Base-by-base conservation (phyloP, 352 stramenopile species). In the Pythium dissotocum region DNA sequence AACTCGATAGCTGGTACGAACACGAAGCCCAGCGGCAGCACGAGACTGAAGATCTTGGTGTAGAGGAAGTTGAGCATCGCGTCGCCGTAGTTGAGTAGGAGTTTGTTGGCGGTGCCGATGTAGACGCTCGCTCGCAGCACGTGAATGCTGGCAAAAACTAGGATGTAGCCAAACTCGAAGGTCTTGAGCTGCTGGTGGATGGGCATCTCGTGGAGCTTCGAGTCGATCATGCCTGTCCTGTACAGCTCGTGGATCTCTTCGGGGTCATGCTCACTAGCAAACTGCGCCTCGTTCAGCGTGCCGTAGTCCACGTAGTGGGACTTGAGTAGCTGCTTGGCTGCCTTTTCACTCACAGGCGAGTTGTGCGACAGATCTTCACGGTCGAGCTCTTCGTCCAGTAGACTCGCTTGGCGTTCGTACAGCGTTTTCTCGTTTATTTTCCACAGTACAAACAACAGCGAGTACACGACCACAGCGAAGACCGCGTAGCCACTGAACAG, bases 41-140 rank as follows among this genome's bases (percentile, higher is more conserved):
- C 72, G 33, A 96, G 80, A 67, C 85, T 91, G 65, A 96, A 96
- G 52, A 93, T 75, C 67, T 96, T 92, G 30, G 88, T 94, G 74
- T 90, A 96, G 4, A 94, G 40, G 60, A 85, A 91, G 38, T 71
- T 73, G 38, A 79, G 56, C 13, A 73, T 65, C 14, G 67, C 73
- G 65, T 96, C 86, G 18, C 88, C 88, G 38, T 93, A 94, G 65
- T 94, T 93, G 1, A 89, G 75, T 28, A 95, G 72, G 32, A 93
- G 62, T 57, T 95, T 91, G 73, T 94, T 95, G 26, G 83, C 78
- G 49, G 88, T 93, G 65, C 88, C 88, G 66, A 96, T 94, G 74
- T 92, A 96, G 21, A 93, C 75, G 14, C 80, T 94, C 2, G 86
- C 79, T 16, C 87, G 86, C 36, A 96, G 72, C 42, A 94, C 79